These are phyloP conservation scores for Rhodotorula sphaerocarpa DNA, from an alignment of 768 basidiomycete species.

Conservation along the genomic window DNA sequence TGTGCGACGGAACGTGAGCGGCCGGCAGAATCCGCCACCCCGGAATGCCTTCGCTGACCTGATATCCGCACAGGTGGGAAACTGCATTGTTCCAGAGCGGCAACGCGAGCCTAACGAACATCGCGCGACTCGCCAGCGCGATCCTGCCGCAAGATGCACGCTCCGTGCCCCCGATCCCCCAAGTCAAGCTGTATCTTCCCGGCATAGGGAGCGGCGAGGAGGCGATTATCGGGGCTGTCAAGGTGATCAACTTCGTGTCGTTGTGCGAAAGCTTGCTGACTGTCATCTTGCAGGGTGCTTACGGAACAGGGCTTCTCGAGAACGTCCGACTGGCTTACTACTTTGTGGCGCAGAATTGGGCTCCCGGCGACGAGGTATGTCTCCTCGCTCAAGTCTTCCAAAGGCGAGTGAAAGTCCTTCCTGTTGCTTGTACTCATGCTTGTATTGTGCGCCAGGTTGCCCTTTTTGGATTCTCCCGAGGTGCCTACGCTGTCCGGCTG, in stretches of 20 bases:
- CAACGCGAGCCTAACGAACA: slow-evolving; percentile 3
- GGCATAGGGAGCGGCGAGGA: slow-evolving; percentile 14
- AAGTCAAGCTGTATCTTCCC: slow-evolving; percentile 17
- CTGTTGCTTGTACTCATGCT: no score
- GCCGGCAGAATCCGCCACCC: no score
- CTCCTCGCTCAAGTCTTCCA: not conserved
- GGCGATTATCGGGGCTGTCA: not conserved
- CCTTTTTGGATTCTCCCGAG: slow-evolving; percentile 35
- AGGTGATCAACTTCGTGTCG: not conserved
- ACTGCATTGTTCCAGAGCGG: slow-evolving; percentile 4
- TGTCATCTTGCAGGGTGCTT: not conserved
- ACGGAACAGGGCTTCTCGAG: not conserved
- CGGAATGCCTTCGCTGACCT: not conserved
- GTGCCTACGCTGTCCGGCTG: slow-evolving; percentile 33
- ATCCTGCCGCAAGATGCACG: slow-evolving; percentile 1
- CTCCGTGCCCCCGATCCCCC: not conserved
- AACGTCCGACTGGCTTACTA: slow-evolving; percentile 29
- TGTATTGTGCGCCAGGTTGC: slow-evolving; percentile 4
- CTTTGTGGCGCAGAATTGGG: slow-evolving; percentile 31
- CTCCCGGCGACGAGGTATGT: slow-evolving; percentile 16
- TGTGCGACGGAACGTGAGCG: slow-evolving; percentile 16
- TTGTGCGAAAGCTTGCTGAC: not conserved
- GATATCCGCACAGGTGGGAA: slow-evolving; percentile 3
- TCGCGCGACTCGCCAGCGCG: slow-evolving; percentile 1
- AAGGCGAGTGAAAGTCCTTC: no score